These are phyloP conservation scores for Claviceps sp. DNA, from an alignment of 2,329 filamentous ascomycete genomes.

Conservation along the genomic window DNA sequence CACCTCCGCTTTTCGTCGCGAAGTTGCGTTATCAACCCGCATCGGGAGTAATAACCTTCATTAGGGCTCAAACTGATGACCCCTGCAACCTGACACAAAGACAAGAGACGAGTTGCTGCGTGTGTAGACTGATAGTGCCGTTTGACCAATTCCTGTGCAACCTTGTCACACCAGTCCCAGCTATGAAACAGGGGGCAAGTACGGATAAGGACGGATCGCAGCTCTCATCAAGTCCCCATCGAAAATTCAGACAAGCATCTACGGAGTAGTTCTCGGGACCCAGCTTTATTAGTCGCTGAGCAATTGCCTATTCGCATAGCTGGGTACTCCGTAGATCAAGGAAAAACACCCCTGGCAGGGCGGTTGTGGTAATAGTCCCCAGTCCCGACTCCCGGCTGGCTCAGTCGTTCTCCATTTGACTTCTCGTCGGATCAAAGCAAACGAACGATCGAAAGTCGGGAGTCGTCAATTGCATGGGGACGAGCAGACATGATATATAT, in stretches of 20 bases:
- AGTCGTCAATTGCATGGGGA: background rate
- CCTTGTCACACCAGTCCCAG: conserved; percentile 2
- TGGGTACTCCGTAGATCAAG: background rate
- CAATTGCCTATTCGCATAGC: background rate
- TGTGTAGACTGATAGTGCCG: background rate
- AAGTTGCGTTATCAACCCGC: background rate
- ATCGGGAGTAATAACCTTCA: background rate
- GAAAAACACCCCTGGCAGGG: background rate
- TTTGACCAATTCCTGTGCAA: conserved; percentile 6
- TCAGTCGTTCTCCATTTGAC: background rate
- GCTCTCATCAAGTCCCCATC: background rate
- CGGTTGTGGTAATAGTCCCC: background rate
- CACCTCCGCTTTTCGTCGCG: background rate
- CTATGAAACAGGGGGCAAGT: conserved; percentile 5
- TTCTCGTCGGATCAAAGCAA: conserved; percentile 1
- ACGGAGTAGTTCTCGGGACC: background rate
- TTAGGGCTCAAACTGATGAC: background rate
- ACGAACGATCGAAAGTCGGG: background rate
- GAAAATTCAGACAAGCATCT: background rate
- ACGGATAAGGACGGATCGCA: background rate
- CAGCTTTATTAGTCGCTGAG: background rate
- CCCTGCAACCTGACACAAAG: background rate
- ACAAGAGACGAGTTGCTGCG: background rate
- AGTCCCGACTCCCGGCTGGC: background rate
- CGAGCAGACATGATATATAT: background rate